phyloP scores from a whole-genome alignment of 352 stramenopile species.

The Elongisporangium prolatum region DNA sequence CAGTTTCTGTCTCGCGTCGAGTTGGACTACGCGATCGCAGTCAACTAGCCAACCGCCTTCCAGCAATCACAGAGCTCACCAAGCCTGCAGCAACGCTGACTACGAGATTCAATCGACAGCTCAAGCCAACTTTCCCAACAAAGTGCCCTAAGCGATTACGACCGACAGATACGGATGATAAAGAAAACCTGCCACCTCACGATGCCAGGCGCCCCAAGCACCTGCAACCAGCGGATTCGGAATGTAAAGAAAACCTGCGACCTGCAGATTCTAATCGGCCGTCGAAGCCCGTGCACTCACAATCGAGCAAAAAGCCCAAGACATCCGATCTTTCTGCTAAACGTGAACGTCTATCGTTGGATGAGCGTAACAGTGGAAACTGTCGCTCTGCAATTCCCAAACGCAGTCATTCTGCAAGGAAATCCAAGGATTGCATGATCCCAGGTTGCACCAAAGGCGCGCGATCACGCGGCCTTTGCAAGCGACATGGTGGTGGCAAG shows the following conservation, averaged over 20 bases:
- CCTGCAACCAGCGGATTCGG: not conserved
- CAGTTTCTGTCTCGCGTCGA: conserved; percentile 16
- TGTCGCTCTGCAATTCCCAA: not conserved
- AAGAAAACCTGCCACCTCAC: conserved; percentile 8
- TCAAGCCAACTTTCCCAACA: not conserved
- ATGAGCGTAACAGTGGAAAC: conserved; percentile 10
- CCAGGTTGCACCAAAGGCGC: conserved; percentile 68
- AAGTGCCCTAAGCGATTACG: not conserved
- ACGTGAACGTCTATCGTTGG: conserved; percentile 35
- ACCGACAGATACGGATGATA: too few relatives aligned
- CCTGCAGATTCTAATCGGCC: not conserved
- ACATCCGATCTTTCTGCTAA: conserved; percentile 3
- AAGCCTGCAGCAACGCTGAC: not conserved
- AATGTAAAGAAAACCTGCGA: not conserved
- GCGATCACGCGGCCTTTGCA: conserved; percentile 77
- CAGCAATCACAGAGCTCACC: not conserved
- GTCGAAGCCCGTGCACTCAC: conserved; percentile 8
- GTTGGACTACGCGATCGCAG: conserved; percentile 21
- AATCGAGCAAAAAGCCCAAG: conserved; percentile 14
- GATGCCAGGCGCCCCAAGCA: conserved; percentile 10
- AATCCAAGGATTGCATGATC: conserved; percentile 69
- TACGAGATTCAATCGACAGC: not conserved
- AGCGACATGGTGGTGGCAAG: conserved; percentile 82
- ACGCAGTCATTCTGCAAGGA: conserved; percentile 36
- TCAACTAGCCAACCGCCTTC: not conserved